Evolutionary conservation across 352 stramenopile species (phyloP).

Genomic region (Achlya hypogyna): DNA sequence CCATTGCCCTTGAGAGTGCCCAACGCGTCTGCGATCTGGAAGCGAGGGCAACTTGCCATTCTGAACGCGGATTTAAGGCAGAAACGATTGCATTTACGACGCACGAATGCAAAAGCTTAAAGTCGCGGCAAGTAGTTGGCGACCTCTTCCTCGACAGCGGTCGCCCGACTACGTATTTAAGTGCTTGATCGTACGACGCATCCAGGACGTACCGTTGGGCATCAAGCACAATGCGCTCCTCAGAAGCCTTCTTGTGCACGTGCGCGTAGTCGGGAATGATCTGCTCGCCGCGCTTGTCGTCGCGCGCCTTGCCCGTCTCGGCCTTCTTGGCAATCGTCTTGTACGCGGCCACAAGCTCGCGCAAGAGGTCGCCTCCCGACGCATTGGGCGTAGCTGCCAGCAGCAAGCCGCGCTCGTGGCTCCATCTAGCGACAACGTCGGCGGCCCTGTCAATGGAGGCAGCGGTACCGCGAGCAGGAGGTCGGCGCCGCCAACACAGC

Average conservation of each 20-base stretch:
- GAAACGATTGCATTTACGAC: background rate
- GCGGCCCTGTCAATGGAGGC: background rate
- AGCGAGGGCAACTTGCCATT: background rate
- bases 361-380: slow-evolving; percentile 38
- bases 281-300: slow-evolving; percentile 56
- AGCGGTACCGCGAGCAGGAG: background rate
- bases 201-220: slow-evolving; percentile 34
- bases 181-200: background rate
- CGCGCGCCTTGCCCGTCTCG: slow-evolving; percentile 50
- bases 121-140: slow-evolving; percentile 1
- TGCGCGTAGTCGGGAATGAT: slow-evolving; percentile 63
- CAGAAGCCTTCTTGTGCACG: slow-evolving; percentile 44
- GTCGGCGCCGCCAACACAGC: background rate
- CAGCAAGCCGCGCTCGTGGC: slow-evolving; percentile 10
- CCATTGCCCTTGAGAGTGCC: background rate
- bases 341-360: slow-evolving; percentile 50
- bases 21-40: too few relatives aligned
- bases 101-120: background rate
- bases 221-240: slow-evolving; percentile 36
- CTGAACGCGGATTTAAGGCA: too few relatives aligned
- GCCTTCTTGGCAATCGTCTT: slow-evolving; percentile 44
- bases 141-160: slow-evolving; percentile 3
- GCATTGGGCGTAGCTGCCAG: background rate
- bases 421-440: slow-evolving; percentile 7
- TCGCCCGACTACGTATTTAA: background rate